Evolutionary conservation across 805 yeast species (phyloP).

Genomic region (Wickerhamiella allomyrinae): DNA sequence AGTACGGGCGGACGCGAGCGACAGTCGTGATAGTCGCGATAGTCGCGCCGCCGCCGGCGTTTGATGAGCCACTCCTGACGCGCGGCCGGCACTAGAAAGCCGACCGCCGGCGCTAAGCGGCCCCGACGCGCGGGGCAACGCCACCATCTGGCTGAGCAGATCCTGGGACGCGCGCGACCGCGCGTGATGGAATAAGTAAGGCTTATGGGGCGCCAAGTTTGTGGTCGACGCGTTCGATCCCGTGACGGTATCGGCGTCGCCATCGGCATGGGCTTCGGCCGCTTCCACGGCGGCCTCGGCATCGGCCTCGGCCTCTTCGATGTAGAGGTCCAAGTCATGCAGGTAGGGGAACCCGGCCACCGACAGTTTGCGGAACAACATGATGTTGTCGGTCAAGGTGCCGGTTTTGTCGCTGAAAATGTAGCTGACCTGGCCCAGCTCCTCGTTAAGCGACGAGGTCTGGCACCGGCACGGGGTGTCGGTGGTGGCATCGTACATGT

Average conservation of each 20-base stretch:
- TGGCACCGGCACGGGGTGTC: constrained; percentile 90
- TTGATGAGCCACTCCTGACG: background rate
- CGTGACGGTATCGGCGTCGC: background rate
- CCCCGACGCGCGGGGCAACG: constrained; percentile 13
- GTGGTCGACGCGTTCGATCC: background rate
- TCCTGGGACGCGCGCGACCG: constrained; percentile 9
- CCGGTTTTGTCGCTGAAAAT: constrained; percentile 96
- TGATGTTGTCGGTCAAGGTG: constrained; percentile 83
- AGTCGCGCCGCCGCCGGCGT: background rate
- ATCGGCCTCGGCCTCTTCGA: constrained; percentile 18
- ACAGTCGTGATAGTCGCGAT: background rate
- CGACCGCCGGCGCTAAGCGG: background rate
- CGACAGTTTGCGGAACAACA: constrained; percentile 81
- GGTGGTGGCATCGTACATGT: constrained; percentile 75
- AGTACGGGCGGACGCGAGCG: background rate
- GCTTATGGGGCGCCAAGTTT: background rate
- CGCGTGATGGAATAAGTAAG: constrained; percentile 18
- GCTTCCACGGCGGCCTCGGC: background rate
- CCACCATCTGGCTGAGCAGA: constrained; percentile 15
- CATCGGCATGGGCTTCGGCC: background rate
- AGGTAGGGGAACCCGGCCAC: constrained; percentile 83
- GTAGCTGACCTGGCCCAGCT: constrained; percentile 91
- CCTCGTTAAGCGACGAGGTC: constrained; percentile 91
- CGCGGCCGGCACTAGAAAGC: constrained; percentile 4
- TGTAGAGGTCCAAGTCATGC: constrained; percentile 50